Base-by-base conservation (phyloP, 352 stramenopile genomes). In the Phytopythium helicoides region DNA sequence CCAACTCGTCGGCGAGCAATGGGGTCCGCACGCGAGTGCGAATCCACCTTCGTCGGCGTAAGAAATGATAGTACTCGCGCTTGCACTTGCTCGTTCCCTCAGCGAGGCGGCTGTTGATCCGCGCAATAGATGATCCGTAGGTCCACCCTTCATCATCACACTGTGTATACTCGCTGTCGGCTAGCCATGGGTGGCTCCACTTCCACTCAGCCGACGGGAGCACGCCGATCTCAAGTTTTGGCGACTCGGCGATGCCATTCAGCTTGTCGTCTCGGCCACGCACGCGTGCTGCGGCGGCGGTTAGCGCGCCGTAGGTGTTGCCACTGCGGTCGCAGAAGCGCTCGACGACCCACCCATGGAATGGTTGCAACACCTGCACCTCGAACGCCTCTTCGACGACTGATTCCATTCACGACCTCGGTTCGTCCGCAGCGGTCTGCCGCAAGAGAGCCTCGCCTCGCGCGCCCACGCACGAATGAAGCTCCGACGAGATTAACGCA, bases 111-210 rank as follows among this genome's bases (percentile, higher is more conserved):
- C 79, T 81, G 65, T 93, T 95, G 50, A 95, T 93, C 25, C 82
- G 74, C 34, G 71, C 70, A 47, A 95, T 87, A 21, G 81, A 90
- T 28, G 81, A 91, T 53, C 85, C 85, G 66, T 95, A 95, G 46
- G 70, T 80, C 85, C 85, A 95, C 33, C 81, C 82, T 61, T 95
- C 81, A 36, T 91, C 77, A 41, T 94, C 84, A 53, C 84, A 92
- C 58, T 87, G 71, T 42, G 82, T 87, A 56, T 90, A 94, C 51
- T 89, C 76, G 39, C 71, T 60, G 41, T 92, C 84, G 8, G 72
- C 68, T 19, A 89, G 62, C 84, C 84, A 94, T 12, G 66, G 63
- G 52, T 92, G 80, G 44, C 76, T 88, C 84, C 84, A 94, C 71
- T 89, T 87, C 84, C 84, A 94, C 35, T 90, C 77, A 35, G 55